These are phyloP conservation scores for Coleophoma crateriformis DNA, from an alignment of 2,329 filamentous ascomycete genomes.

Conservation along the genomic window DNA sequence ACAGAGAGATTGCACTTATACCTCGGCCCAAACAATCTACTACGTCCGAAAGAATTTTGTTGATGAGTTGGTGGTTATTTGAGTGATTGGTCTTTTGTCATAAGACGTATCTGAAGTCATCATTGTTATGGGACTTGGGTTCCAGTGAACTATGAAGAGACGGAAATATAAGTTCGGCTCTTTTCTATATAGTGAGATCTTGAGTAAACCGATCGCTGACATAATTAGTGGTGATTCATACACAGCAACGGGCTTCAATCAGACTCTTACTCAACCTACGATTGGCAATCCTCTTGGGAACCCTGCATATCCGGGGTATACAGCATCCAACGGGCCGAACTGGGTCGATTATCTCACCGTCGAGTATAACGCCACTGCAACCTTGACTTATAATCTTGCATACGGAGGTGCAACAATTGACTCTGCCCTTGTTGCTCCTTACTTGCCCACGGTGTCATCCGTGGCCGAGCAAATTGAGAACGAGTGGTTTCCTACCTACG, in stretches of 20 bases:
- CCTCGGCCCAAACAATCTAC: no score
- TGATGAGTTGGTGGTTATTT: no score
- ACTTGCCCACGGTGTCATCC: conserved; percentile 27
- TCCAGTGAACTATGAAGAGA: no score
- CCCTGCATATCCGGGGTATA: conserved; percentile 32
- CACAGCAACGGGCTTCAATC: conserved; percentile 31
- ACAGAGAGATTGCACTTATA: no score
- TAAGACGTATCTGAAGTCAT: no score
- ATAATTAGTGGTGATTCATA: conserved; percentile 33
- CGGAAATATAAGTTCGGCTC: no score
- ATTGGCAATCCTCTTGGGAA: conserved; percentile 32
- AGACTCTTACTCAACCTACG: conserved; percentile 26
- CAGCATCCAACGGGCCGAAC: conserved; percentile 42
- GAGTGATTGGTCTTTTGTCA: no score
- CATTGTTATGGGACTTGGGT: no score
- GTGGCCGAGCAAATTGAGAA: conserved; percentile 32
- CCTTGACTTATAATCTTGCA: conserved; percentile 46
- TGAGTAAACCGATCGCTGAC: not conserved
- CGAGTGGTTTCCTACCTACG: conserved; percentile 35
- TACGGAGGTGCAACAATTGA: conserved; percentile 37
- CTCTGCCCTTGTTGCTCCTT: conserved; percentile 30
- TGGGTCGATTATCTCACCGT: conserved; percentile 47
- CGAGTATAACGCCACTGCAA: conserved; percentile 34
- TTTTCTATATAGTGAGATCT: no score
- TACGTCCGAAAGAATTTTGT: no score